Evolutionary conservation across 2,329 filamentous ascomycete species (phyloP).

Genomic region (Stagonosporopsis rhizophila): DNA sequence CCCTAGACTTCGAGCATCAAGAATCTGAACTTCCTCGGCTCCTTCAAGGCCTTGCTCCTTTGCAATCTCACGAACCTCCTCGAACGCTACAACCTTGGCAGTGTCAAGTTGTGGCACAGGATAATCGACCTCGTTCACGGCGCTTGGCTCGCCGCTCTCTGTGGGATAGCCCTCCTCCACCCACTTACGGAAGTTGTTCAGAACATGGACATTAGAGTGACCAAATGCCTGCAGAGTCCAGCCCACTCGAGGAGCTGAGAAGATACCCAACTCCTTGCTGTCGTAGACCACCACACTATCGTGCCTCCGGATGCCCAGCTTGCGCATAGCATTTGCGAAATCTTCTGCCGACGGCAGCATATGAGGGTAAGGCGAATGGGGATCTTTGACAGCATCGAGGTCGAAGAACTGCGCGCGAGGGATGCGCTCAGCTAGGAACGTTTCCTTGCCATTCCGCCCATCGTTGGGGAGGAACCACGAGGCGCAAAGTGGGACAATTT

Average conservation of each 20-base stretch:
- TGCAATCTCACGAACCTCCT: constrained; percentile 80
- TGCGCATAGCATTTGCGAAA: constrained; percentile 88
- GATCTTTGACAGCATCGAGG: constrained; percentile 88
- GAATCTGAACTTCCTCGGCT: constrained; percentile 80
- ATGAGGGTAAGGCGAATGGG: constrained; percentile 87
- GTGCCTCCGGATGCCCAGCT: constrained; percentile 83
- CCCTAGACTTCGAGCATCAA: constrained; percentile 83
- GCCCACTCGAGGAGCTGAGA: constrained; percentile 89
- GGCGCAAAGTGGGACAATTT: constrained; percentile 87
- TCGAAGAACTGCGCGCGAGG: constrained; percentile 95
- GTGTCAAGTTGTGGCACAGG: constrained; percentile 56
- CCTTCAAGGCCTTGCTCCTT: constrained; percentile 82
- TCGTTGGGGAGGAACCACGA: constrained; percentile 98
- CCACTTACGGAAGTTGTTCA: constrained; percentile 98
- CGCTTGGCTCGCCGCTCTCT: constrained; percentile 74
- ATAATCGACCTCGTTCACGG: constrained; percentile 53
- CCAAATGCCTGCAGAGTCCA: constrained; percentile 95
- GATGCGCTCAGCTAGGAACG: constrained; percentile 83
- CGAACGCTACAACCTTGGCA: constrained; percentile 77
- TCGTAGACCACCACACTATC: constrained; percentile 96
- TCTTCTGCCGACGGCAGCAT: constrained; percentile 86
- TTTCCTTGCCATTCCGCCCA: constrained; percentile 77
- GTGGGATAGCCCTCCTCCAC: constrained; percentile 81
- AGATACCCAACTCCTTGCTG: constrained; percentile 87
- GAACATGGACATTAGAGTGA: constrained; percentile 82